phyloP scores from a whole-genome alignment of 2,329 filamentous ascomycete genomes.

The Penicillium sp. region DNA sequence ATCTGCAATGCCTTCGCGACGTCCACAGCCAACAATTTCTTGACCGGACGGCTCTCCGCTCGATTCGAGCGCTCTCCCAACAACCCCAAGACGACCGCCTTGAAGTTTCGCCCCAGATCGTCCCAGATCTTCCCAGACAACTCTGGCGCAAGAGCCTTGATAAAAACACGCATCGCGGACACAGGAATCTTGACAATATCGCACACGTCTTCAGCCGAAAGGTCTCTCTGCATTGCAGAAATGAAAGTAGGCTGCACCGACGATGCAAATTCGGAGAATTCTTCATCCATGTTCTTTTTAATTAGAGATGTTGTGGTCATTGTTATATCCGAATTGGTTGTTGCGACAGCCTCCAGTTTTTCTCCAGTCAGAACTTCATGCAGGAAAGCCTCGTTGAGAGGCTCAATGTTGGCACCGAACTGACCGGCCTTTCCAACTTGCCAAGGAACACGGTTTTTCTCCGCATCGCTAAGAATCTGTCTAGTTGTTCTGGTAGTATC shows the following conservation, averaged over 20 bases:
- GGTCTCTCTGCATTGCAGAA: constrained; percentile 1
- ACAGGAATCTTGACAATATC: not conserved
- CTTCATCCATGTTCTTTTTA: not conserved
- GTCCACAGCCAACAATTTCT: not conserved
- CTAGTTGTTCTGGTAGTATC: not conserved
- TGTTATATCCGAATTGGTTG: not conserved
- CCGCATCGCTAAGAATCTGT: not conserved
- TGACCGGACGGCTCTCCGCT: constrained; percentile 3
- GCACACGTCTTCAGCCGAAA: constrained; percentile 2
- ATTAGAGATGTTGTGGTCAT: not conserved
- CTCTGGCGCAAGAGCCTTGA: constrained; percentile 1
- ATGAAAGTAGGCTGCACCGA: not conserved
- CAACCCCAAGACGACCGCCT: constrained; percentile 5
- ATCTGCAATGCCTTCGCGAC: not conserved
- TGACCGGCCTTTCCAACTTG: constrained; percentile 2
- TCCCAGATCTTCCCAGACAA: not conserved
- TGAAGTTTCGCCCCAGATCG: constrained; percentile 8
- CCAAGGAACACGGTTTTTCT: constrained; percentile 1
- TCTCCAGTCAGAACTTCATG: not conserved
- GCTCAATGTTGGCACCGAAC: not conserved
- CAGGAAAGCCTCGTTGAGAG: not conserved
- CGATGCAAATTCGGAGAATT: not conserved
- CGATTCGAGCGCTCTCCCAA: constrained; percentile 7
- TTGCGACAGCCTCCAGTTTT: not conserved
- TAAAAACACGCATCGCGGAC: constrained; percentile 3